These are phyloP conservation scores for Quercus phellos DNA, from an alignment of 331 rosid species.

Conservation along the genomic window DNA sequence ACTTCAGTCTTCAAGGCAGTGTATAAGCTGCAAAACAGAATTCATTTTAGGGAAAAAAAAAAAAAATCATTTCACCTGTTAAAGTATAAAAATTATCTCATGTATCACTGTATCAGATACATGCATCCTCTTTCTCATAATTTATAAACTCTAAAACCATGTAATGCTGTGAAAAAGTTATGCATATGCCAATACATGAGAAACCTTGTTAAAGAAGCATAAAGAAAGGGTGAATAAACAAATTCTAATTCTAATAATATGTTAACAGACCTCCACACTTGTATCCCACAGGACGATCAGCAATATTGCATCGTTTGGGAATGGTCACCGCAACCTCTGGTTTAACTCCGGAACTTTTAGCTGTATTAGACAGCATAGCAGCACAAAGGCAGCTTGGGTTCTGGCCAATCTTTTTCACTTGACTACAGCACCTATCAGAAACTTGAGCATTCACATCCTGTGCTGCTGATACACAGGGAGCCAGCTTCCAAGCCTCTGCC, in stretches of 20 bases:
- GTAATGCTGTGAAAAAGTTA: no score
- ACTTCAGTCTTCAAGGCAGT: conserved; percentile 37
- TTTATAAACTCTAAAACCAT: no score
- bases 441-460: conserved; percentile 27
- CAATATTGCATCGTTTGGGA: conserved; percentile 47
- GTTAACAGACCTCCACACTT: conserved; percentile 43
- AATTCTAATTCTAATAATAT: background rate
- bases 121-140: no score
- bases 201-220: background rate
- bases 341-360: conserved; percentile 31
- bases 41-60: background rate
- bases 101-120: no score
- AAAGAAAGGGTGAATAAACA: background rate
- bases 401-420: conserved; percentile 40
- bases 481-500: conserved; percentile 43
- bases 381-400: conserved; percentile 50
- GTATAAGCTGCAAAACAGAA: conserved; percentile 30
- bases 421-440: conserved; percentile 47
- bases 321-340: conserved; percentile 46
- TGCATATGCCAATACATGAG: no score
- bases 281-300: conserved; percentile 41
- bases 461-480: conserved; percentile 42
- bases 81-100: background rate
- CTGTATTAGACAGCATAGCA: conserved; percentile 42
- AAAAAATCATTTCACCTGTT: background rate